Evolutionary conservation across 345 rosid genomes (phyloP), one percentile per base, ranked within the genome.

Genomic region (Ceriops tagal): DNA sequence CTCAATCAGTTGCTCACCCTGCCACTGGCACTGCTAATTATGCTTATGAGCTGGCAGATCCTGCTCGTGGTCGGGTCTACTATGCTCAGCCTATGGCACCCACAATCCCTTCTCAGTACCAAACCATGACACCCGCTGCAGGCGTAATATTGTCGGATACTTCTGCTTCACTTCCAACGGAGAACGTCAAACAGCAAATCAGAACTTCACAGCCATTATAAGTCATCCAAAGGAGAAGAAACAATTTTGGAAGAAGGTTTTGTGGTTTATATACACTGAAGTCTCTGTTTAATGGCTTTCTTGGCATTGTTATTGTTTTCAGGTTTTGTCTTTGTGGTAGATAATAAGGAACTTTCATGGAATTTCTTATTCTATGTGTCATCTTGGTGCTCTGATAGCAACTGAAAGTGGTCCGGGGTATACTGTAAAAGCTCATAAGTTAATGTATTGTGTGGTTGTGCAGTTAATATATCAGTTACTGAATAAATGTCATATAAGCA

Each of bases 51-150:
- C 87, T 68, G 68, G 61, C 83, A 0, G 92, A 88, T 76, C 89
- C 88, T 78, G 74, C 85, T 69, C 89, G 83, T 77, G 80, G 84
- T 39, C 98, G 82, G 82, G 77, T 92, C 53, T 92, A 87, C 79
- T 95, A 88, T 61, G 79, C 96, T n/a, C 99, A 86, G 77, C 90
- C 87, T 73, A 30, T 85, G 73, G 88, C 86, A 13, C 88, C 85
- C 27, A 51, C 84, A 27, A 74, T 87, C 77, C 84, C 89, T 66
- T 80, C 91, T 58, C 99, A 88, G 79, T 95, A 92, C 78, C 99
- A 95, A 72, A 95, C 99, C 66, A 86, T 89, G 89, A 70, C 86
- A 0, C 76, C 82, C 21, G 77, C 77, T 47, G 75, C 83, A 67
- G 80, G 81, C 59, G 82, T 75, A 63, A 81, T 66, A 49, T 52